phyloP scores from a whole-genome alignment of 2,329 filamentous ascomycete species.

The Fusarium setosum region DNA sequence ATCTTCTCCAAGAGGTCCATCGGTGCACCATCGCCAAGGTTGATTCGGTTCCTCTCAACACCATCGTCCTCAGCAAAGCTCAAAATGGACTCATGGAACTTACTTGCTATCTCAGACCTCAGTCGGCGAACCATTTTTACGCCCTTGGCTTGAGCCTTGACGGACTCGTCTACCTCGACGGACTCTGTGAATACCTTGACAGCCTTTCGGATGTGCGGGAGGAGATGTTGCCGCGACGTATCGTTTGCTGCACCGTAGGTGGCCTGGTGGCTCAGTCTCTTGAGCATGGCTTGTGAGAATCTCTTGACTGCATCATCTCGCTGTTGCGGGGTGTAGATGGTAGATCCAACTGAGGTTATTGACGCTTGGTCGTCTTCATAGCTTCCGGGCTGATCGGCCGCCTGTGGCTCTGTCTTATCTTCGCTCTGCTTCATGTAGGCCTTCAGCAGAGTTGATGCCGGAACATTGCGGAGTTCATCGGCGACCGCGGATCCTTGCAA shows the following conservation, averaged over 20 bases:
- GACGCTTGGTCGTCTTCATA: not conserved
- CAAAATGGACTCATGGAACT: not conserved
- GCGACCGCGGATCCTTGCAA: too few relatives aligned
- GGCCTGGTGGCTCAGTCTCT: not conserved
- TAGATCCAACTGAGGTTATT: not conserved
- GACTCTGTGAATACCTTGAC: not conserved
- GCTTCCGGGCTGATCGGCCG: too few relatives aligned
- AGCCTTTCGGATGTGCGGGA: not conserved
- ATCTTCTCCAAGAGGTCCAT: too few relatives aligned
- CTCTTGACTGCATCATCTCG: not conserved
- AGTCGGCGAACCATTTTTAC: not conserved
- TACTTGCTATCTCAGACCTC: not conserved
- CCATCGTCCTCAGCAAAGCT: not conserved
- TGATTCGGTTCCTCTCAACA: not conserved
- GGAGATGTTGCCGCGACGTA: not conserved
- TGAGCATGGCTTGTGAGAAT: not conserved
- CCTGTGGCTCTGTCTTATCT: too few relatives aligned
- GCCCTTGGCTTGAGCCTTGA: not conserved
- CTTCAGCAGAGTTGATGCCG: too few relatives aligned
- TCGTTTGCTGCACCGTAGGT: not conserved
- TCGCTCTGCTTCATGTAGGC: too few relatives aligned
- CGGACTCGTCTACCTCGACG: not conserved
- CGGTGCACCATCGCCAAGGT: not conserved
- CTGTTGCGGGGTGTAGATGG: not conserved
- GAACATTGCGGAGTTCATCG: too few relatives aligned